phyloP scores from a whole-genome alignment of 208 protist species.

The Trypanosoma lewisi region DNA sequence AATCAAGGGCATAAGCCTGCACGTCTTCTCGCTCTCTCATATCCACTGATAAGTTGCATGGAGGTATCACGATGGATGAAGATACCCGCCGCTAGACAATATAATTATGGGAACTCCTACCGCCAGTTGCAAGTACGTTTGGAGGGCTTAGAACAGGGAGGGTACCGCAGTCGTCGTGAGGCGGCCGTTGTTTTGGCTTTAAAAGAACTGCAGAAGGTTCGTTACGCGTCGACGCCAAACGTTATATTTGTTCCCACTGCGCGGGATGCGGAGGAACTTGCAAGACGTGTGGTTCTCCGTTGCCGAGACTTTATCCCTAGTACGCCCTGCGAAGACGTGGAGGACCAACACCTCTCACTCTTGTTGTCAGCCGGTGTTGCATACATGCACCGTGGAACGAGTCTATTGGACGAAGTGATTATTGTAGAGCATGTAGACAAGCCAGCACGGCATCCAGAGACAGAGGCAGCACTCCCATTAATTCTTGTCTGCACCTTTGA shows the following conservation, averaged over 20 bases:
- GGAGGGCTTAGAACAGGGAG: conserved; percentile 48
- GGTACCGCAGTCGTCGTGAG: conserved; percentile 62
- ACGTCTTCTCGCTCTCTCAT: conserved; percentile 81
- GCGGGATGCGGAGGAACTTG: conserved; percentile 57
- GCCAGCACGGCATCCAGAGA: conserved; percentile 48
- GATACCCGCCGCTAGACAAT: conserved; percentile 52
- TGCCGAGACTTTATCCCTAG: conserved; percentile 71
- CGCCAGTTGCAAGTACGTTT: conserved; percentile 66
- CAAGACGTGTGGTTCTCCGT: conserved; percentile 67
- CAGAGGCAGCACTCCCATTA: conserved; percentile 50
- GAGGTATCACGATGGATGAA: conserved; percentile 88
- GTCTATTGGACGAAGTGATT: conserved; percentile 53
- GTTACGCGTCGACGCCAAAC: conserved; percentile 50
- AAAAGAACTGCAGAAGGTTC: conserved; percentile 48
- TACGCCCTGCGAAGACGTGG: conserved; percentile 23
- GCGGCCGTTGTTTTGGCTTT: conserved; percentile 49
- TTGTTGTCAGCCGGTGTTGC: conserved; percentile 70
- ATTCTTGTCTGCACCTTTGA: conserved; percentile 79
- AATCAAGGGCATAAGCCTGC: conserved; percentile 42
- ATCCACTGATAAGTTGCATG: conserved; percentile 75
- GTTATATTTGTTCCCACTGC: conserved; percentile 75
- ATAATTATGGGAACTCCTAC: conserved; percentile 80
- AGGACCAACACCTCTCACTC: conserved; percentile 54
- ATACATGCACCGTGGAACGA: conserved; percentile 72
- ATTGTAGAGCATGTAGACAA: conserved; percentile 55